Percentiles rank a stretch among this genome's conserved stretches.
phyloP scores from a whole-genome alignment of 495 filamentous ascomycete genomes.

The Aspergillus incahuasiensis region DNA sequence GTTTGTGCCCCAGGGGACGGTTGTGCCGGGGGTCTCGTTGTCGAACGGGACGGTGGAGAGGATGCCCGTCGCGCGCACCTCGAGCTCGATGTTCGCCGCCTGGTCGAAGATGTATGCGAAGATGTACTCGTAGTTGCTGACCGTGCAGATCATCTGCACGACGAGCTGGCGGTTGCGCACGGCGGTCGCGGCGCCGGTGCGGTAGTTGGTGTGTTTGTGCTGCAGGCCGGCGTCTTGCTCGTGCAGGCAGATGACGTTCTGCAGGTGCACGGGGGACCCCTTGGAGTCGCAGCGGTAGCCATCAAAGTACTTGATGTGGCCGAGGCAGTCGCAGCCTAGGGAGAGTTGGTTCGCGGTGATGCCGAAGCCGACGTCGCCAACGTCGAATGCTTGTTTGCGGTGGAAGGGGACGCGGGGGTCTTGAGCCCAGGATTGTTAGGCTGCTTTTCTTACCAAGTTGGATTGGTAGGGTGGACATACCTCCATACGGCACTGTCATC shows the following conservation, averaged over 20 bases:
- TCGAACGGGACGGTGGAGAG: slow-evolving; percentile 79
- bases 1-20: slow-evolving; percentile 71
- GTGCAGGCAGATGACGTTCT: slow-evolving; percentile 63
- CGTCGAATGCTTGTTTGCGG: slow-evolving; percentile 69
- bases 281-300: slow-evolving; percentile 51
- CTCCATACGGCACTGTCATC: slow-evolving; percentile 66
- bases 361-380: slow-evolving; percentile 65
- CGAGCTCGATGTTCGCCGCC: slow-evolving; percentile 74
- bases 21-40: slow-evolving; percentile 36
- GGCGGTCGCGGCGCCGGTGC: slow-evolving; percentile 54
- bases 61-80: slow-evolving; percentile 86
- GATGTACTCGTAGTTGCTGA: slow-evolving; percentile 83
- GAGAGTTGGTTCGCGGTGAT: slow-evolving; percentile 63
- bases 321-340: slow-evolving; percentile 66
- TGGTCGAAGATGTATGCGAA: slow-evolving; percentile 83
- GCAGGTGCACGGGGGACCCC: slow-evolving; percentile 48
- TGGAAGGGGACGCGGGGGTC: slow-evolving; percentile 66
- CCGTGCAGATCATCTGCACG: slow-evolving; percentile 70
- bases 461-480: slow-evolving; percentile 17
- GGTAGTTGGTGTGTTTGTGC: slow-evolving; percentile 70
- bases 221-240: slow-evolving; percentile 66
- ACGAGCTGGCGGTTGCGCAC: slow-evolving; percentile 60
- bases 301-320: slow-evolving; percentile 62
- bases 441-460: too few species aligned
- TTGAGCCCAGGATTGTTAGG: slow-evolving; percentile 6